Evolutionary conservation across 1,139 yeast species (phyloP), one percentile per base, ranked within the genome.

Genomic region (Suhomyces terraborum): DNA sequence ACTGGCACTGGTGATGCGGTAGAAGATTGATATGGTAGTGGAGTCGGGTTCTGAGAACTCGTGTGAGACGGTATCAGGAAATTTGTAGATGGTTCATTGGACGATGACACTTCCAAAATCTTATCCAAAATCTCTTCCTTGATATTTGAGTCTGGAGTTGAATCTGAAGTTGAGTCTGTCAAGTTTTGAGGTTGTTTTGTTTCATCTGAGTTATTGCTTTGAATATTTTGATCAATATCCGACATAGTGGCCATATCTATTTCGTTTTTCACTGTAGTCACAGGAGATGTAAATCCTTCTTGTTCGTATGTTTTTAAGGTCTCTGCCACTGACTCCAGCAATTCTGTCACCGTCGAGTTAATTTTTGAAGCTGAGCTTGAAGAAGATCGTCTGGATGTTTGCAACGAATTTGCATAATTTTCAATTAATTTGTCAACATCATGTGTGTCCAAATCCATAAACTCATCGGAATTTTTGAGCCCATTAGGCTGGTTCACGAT

Each of bases 371-470:
- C 10, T 21, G 35, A 23, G 17, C 28, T 32, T n/a, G 35, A n/a
- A 6, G 35, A 23, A 21, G 35, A 23, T 10, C 17, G 32, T 30
- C 22, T 12, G n/a, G 22, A 30, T 30, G 32, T 30, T 30, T 30
- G 32, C 20, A 30, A 19, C 12, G 32, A 19, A n/a, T 20, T 19
- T 14, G 18, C 32, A 20, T 18, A 30, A 9, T 30, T 14, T 12
- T 19, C 32, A 30, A 30, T 30, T 30, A 30, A 30, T 30, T 30
- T 30, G 18, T 30, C 32, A 21, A 30, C 32, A 14, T 30, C 32
- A 21, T 30, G 22, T 14, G 32, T 19, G 20, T 30, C 32, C 18
- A 30, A 9, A n/a, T 30, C 32, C 24, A 30, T 18, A 19, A 18
- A 30, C n/a, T 19, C 16, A 9, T 30, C 28, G 22, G 35, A 25